Evolutionary conservation across 2,329 filamentous ascomycete species (phyloP).

Genomic region (Didymella segeticola): DNA sequence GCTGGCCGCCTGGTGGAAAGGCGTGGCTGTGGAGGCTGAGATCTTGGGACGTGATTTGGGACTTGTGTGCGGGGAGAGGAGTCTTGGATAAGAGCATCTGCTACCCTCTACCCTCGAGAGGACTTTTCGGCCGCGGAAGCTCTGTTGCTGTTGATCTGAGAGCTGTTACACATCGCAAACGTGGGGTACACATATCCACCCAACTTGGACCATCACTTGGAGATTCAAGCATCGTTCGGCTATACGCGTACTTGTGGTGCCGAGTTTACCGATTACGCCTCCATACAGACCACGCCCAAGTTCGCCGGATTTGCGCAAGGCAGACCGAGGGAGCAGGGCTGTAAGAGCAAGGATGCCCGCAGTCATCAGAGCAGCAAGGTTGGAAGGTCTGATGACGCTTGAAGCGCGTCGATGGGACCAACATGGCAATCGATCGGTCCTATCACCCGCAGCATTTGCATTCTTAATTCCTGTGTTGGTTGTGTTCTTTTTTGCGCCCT

Average conservation of each 20-base stretch:
- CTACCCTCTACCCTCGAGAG: background rate
- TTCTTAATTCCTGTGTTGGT: slow-evolving; percentile 40
- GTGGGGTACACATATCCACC: background rate
- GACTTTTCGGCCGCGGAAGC: slow-evolving; percentile 3
- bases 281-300: background rate
- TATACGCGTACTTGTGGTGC: slow-evolving; percentile 8
- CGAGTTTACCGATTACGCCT: slow-evolving; percentile 11
- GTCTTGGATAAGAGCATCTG: slow-evolving; percentile 11
- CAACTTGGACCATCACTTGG: slow-evolving; percentile 1
- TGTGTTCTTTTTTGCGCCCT: slow-evolving; percentile 36
- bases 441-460: slow-evolving; percentile 38
- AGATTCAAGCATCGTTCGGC: slow-evolving; percentile 2
- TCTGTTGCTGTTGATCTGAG: background rate
- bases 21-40: slow-evolving; percentile 20
- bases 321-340: slow-evolving; percentile 1
- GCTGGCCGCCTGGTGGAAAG: slow-evolving; percentile 2
- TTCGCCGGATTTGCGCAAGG: slow-evolving; percentile 3
- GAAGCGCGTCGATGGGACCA: slow-evolving; percentile 12
- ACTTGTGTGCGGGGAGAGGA: slow-evolving; percentile 10
- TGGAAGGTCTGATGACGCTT: background rate
- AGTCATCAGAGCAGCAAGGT: slow-evolving; percentile 1
- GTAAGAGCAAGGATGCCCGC: slow-evolving; percentile 16
- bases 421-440: slow-evolving; percentile 19
- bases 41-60: slow-evolving; percentile 6
- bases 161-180: background rate